Evolutionary conservation across 345 rosid genomes (phyloP), one percentile per base, ranked within the genome.

Genomic region (Citrus cavaleriei): DNA sequence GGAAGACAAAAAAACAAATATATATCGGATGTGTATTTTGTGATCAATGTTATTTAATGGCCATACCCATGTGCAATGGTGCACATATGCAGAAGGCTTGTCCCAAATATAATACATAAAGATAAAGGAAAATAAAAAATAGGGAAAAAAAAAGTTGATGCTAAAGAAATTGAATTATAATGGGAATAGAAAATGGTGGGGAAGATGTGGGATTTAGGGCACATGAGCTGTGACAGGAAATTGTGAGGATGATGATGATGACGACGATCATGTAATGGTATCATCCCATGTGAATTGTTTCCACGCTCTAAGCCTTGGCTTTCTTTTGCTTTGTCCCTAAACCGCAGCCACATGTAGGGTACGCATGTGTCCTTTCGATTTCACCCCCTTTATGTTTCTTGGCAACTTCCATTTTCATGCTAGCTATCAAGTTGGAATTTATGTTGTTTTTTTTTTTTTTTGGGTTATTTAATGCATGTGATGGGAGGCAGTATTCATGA

Each of bases 321-420:
- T 83, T 84, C 75, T 78, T 72, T 90, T 83, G 77, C 88, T 82
- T 88, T 86, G 86, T 84, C 87, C 82, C 89, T 82, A 81, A 86
- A 84, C 79, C 76, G 84, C 76, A 74, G 75, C 78, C 91, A 88
- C 93, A 80, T 90, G 93, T 88, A 86, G 93, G 90, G 90, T 63
- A 73, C 77, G 72, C 75, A 73, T 77, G 69, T 78, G 83, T 79
- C 77, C 81, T 63, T 73, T 79, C 38, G 54, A 9, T 73, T 38
- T 3, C 14, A 46, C 27, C 54, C 73, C 70, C 51, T 10, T 32
- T n/a, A 55, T 40, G 40, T 75, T 77, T 68, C 83, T 74, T 69
- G 70, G 72, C 81, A 79, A 27, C 85, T 80, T 82, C 85, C 72
- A 58, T 68, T 8, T 13, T 46, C 27, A 0, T 16, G 58, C 58